Base-by-base conservation (phyloP, 495 filamentous ascomycete genomes). In the Acidomyces sp. region DNA sequence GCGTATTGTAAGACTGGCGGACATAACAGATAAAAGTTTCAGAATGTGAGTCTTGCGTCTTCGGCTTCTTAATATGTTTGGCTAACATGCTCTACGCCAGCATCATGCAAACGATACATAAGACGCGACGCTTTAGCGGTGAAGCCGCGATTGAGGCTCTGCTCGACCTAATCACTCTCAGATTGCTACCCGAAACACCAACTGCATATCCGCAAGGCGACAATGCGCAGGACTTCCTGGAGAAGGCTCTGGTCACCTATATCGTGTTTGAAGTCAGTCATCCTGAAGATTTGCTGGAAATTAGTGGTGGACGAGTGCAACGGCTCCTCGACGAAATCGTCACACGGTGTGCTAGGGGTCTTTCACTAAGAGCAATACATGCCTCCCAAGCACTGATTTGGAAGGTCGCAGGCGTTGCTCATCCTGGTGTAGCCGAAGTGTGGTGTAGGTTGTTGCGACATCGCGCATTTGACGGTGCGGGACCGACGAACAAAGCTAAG, bases 371-470 rank as follows among this genome's bases (percentile, higher is more conserved):
- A 30, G 73, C 78, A 19, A 75, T 80, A 10, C 69, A 83, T 48
- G 81, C 80, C 34, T 72, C 72, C 11, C 74, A 88, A 48, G 77
- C 75, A 75, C 61, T 90, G 9, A 62, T 92, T 19, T 90, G 84
- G 82, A 93, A 84, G 56, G 65, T 66, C 30, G 62, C 82, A 21
- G 80, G 85, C 25, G 57, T 63, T 3, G 63, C 64, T 17, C 72
- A 71, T 43, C 62, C 53, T 10, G 65, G 69, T 12, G 40, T 62
- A 19, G 69, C 78, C 2, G 70, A 79, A 48, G 58, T 59, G 39
- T 94, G 84, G 87, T 90, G 83, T 54, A 63, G 52, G 13, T 57
- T 90, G 13, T 73, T 75, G n/a, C 59, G 77, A 29, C 78, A 85
- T 42, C 45, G 55, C 17, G 48, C 81, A 11, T 83, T 93, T 46